These are phyloP conservation scores for Zygosaccharomyces pseudobailii DNA, from an alignment of 1,139 yeast genomes.

Conservation along the genomic window DNA sequence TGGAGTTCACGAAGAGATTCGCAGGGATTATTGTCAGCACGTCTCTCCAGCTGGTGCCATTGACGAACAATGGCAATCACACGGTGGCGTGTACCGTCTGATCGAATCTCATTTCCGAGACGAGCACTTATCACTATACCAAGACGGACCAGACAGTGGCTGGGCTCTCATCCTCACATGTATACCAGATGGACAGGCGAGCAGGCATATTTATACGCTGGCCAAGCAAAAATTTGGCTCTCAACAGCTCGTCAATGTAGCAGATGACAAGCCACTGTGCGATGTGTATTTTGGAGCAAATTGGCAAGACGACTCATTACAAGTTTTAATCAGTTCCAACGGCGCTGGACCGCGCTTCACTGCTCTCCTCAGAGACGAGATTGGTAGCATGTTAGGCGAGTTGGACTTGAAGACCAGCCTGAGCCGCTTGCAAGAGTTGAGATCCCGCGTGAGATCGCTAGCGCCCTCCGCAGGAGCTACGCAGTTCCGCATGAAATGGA, in stretches of 20 bases:
- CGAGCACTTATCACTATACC: constrained; percentile 16
- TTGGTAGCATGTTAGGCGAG: constrained; percentile 16
- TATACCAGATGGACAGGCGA: constrained; percentile 24
- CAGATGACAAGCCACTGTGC: constrained; percentile 34
- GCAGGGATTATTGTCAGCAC: constrained; percentile 10
- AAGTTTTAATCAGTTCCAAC: constrained; percentile 32
- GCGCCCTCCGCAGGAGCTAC: constrained; percentile 16
- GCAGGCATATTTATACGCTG: constrained; percentile 25
- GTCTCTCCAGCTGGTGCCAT: constrained; percentile 2
- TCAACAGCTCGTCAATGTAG: constrained; percentile 33
- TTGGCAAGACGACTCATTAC: constrained; percentile 19
- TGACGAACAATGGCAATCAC: constrained; percentile 3
- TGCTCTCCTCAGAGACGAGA: constrained; percentile 29
- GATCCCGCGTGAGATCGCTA: constrained; percentile 19
- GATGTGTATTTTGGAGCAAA: constrained; percentile 36
- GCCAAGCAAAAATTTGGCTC: constrained; percentile 25
- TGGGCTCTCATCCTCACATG: constrained; percentile 31
- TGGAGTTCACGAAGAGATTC: constrained; percentile 19
- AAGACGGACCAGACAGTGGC: constrained; percentile 13
- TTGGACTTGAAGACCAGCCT: constrained; percentile 25
- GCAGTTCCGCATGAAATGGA: constrained; percentile 33
- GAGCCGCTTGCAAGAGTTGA: constrained; percentile 23
- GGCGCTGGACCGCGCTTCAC: constrained; percentile 34
- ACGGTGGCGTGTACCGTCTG: constrained; percentile 16
- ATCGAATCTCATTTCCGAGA: constrained; percentile 16